phyloP scores from a whole-genome alignment of 306 rosid genomes.

The Corylus heterophylla region DNA sequence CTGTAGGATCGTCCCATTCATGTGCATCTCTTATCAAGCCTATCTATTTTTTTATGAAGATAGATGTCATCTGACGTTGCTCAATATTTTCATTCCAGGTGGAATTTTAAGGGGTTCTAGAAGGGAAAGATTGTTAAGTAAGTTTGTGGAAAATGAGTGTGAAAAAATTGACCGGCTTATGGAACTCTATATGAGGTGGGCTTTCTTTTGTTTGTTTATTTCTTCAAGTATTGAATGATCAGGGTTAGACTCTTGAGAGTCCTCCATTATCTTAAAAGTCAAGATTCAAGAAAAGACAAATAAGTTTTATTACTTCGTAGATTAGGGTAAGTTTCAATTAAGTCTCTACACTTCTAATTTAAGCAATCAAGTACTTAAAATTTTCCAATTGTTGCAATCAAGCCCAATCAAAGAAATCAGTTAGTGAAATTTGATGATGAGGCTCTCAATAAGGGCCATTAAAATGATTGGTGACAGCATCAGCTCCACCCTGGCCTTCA shows the following conservation, averaged over 20 bases:
- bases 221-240: not conserved
- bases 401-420: not conserved
- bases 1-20: conserved; percentile 3
- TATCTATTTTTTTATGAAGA: conserved; percentile 5
- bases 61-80: conserved; percentile 23
- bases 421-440: not conserved
- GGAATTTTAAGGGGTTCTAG: conserved; percentile 94
- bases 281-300: not conserved
- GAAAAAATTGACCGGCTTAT: conserved; percentile 95
- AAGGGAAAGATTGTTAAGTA: conserved; percentile 86
- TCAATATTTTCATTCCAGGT: conserved; percentile 52
- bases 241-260: conserved; percentile 7
- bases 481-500: not conserved
- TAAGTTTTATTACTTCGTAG: not conserved
- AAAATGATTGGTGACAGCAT: not conserved
- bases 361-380: no score
- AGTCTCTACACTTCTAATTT: no score
- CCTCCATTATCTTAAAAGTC: not conserved
- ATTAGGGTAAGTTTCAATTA: no score
- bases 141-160: conserved; percentile 89
- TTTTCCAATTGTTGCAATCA: not conserved
- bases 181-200: conserved; percentile 90
- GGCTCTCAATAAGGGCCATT: not conserved
- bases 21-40: not conserved
- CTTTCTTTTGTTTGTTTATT: conserved; percentile 23